These are phyloP conservation scores for Echites panduratus DNA, from an alignment of 257 asterid species.

Conservation along the genomic window DNA sequence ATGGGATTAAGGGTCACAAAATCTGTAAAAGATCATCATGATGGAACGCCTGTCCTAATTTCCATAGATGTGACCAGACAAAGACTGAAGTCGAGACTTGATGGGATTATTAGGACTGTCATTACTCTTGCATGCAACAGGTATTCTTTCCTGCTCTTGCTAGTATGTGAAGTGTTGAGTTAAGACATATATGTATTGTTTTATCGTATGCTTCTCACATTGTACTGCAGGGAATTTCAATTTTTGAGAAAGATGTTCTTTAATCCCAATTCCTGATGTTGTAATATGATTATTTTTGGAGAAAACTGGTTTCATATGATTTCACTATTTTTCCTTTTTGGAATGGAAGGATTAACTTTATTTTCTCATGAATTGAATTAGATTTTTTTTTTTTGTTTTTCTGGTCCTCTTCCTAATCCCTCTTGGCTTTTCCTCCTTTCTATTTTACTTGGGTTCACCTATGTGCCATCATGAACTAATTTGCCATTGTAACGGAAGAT, in stretches of 20 bases:
- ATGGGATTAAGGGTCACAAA: slow-evolving; percentile 75
- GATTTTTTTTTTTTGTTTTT: too few relatives aligned
- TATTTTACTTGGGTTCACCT: too few relatives aligned
- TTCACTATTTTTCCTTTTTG: not conserved
- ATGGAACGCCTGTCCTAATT: slow-evolving; percentile 81
- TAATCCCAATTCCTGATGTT: not conserved
- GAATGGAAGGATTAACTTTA: not conserved
- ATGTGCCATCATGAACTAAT: too few relatives aligned
- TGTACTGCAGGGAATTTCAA: not conserved
- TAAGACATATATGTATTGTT: not conserved
- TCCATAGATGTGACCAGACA: slow-evolving; percentile 69
- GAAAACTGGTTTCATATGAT: not conserved
- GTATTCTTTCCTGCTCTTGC: slow-evolving; percentile 22
- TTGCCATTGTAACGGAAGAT: too few relatives aligned
- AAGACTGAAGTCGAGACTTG: slow-evolving; percentile 66
- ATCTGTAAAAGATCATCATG: slow-evolving; percentile 49
- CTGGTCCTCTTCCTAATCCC: too few relatives aligned
- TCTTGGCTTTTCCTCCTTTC: too few relatives aligned
- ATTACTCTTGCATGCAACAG: slow-evolving; percentile 70
- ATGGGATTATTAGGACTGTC: slow-evolving; percentile 73
- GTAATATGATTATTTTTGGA: not conserved
- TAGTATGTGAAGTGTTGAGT: not conserved
- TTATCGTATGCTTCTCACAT: not conserved
- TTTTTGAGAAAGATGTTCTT: not conserved
- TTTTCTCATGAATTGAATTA: too few relatives aligned